Evolutionary conservation across 805 yeast genomes (phyloP).

Genomic region (Wickerhamiella sorbophila): DNA sequence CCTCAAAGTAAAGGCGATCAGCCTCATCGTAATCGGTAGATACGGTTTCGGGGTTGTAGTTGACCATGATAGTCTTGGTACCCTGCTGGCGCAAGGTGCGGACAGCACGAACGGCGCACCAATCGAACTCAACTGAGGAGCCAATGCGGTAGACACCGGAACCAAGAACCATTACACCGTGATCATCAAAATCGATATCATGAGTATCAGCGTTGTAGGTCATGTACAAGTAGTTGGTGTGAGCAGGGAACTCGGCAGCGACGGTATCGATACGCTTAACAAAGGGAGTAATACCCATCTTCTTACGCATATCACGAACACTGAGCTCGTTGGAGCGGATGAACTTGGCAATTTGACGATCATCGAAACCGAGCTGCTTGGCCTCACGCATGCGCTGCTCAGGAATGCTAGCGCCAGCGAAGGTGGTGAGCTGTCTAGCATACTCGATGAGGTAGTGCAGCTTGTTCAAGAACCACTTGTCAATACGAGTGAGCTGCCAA

Average conservation of each 20-base stretch:
- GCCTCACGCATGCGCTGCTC: conserved; percentile 54
- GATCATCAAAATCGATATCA: conserved; percentile 79
- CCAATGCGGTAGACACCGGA: conserved; percentile 99
- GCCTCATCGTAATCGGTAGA: conserved; percentile 99
- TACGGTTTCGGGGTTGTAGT: conserved; percentile 97
- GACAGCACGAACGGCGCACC: conserved; percentile 98
- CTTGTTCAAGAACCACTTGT: conserved; percentile 91
- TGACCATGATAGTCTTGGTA: conserved; percentile 86
- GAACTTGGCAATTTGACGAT: conserved; percentile 86
- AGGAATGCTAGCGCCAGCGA: conserved; percentile 38
- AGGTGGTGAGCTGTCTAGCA: conserved; percentile 31
- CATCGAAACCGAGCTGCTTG: conserved; percentile 93
- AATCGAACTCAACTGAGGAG: conserved; percentile 95
- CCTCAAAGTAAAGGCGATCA: conserved; percentile 91
- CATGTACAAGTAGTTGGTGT: conserved; percentile 84
- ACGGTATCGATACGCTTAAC: conserved; percentile 97
- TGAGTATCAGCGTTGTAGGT: conserved; percentile 86
- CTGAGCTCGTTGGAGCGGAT: conserved; percentile 84
- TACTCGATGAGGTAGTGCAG: conserved; percentile 60
- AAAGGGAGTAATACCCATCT: conserved; percentile 74
- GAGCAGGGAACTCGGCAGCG: conserved; percentile 98
- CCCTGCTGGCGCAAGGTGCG: conserved; percentile 82
- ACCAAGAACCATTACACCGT: conserved; percentile 91
- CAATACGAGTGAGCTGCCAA: conserved; percentile 82
- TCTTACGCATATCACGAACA: conserved; percentile 76